Evolutionary conservation across 2,329 filamentous ascomycete species (phyloP).

Genomic region (Zalaria obscura): DNA sequence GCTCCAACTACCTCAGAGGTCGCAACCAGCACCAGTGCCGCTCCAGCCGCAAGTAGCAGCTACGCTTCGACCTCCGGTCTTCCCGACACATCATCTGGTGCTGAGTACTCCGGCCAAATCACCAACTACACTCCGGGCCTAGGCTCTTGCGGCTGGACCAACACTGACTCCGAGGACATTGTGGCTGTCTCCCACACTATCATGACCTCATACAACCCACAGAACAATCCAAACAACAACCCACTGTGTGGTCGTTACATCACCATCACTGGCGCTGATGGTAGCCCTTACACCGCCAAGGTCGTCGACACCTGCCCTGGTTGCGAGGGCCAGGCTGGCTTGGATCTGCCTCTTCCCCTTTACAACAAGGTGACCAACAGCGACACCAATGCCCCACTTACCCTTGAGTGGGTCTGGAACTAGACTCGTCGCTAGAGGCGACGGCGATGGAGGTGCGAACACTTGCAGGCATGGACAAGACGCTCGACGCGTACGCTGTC

Average conservation of each 20-base stretch:
- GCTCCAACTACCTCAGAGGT: conserved; percentile 1
- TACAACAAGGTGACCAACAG: conserved; percentile 21
- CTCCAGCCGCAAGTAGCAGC: conserved; percentile 9
- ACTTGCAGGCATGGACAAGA: not conserved
- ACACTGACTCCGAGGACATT: conserved; percentile 42
- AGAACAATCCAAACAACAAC: conserved; percentile 45
- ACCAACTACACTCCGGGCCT: conserved; percentile 62
- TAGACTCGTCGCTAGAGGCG: conserved; percentile 7
- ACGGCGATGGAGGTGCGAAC: not conserved
- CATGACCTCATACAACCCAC: conserved; percentile 38
- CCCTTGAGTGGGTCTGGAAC: conserved; percentile 28
- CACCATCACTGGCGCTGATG: conserved; percentile 42
- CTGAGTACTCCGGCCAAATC: conserved; percentile 44
- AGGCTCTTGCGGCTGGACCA: conserved; percentile 53
- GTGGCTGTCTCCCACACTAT: conserved; percentile 53
- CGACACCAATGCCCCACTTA: conserved; percentile 24
- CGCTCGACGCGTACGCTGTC: not conserved
- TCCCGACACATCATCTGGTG: conserved; percentile 16
- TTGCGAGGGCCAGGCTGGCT: conserved; percentile 35
- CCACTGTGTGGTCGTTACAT: conserved; percentile 56
- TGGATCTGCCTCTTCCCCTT: conserved; percentile 42
- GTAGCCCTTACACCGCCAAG: conserved; percentile 42
- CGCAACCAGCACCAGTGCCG: conserved; percentile 5
- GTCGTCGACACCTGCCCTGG: conserved; percentile 67
- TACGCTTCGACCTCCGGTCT: conserved; percentile 6